These are phyloP conservation scores for Cornus florida DNA, from an alignment of 148 eudicot species.

Conservation along the genomic window DNA sequence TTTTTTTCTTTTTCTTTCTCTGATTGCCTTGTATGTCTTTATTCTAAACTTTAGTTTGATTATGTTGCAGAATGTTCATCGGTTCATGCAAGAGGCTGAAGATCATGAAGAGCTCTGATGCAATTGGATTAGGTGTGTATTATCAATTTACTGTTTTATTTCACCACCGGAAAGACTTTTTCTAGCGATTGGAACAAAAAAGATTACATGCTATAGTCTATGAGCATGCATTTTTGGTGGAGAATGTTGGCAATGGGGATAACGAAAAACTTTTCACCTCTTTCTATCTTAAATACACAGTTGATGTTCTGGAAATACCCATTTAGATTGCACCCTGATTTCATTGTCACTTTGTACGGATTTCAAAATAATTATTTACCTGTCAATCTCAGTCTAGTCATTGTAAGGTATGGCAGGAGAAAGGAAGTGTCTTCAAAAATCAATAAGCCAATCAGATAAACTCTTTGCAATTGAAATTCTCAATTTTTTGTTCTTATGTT, in stretches of 20 bases:
- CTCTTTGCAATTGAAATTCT: not conserved
- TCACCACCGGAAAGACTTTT: not conserved
- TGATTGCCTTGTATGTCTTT: not conserved
- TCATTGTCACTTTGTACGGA: no score
- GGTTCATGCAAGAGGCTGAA: conserved; percentile 75
- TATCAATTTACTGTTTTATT: not conserved
- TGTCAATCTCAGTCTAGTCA: not conserved
- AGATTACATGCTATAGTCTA: not conserved
- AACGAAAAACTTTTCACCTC: not conserved
- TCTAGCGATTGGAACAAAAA: not conserved
- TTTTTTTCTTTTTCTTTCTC: not conserved
- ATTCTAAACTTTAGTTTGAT: not conserved
- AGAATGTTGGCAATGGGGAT: not conserved
- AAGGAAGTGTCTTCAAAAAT: not conserved
- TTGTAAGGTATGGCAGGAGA: not conserved
- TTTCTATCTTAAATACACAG: not conserved
- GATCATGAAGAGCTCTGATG: conserved; percentile 83
- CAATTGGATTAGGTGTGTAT: conserved; percentile 65
- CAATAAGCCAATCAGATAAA: no score
- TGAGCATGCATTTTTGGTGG: not conserved
- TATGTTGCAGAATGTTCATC: conserved; percentile 61
- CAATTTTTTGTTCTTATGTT: no score
- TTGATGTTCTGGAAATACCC: not conserved
- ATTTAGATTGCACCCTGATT: no score
- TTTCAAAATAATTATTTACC: no score